These are phyloP conservation scores for Paramecium caudatum DNA, from an alignment of 73 alveolate species.

Conservation along the genomic window DNA sequence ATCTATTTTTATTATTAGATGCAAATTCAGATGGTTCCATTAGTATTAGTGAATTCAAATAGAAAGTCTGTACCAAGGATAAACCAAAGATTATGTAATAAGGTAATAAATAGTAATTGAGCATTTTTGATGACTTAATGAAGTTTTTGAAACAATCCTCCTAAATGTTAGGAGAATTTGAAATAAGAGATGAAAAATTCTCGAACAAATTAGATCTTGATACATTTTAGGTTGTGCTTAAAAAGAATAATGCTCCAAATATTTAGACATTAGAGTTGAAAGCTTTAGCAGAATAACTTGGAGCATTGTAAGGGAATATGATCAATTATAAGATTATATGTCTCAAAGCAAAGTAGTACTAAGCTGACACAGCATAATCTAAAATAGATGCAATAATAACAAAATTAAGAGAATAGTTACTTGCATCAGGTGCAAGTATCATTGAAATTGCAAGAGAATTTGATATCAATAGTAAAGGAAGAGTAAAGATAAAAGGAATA, in stretches of 20 bases:
- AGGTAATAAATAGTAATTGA: not conserved
- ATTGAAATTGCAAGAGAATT: not conserved
- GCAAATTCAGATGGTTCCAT: constrained; percentile 28
- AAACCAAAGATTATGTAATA: constrained; percentile 10
- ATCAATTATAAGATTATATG: constrained; percentile 5
- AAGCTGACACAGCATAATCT: constrained; percentile 2
- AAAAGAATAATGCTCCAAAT: not conserved
- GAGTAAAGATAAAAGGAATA: not conserved
- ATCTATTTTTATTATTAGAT: constrained; percentile 32
- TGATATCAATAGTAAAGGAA: constrained; percentile 18
- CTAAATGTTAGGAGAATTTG: not conserved
- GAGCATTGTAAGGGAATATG: not conserved
- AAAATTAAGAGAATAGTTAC: constrained; percentile 22
- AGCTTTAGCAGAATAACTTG: constrained; percentile 12
- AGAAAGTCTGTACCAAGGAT: not conserved
- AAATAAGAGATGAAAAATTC: not conserved
- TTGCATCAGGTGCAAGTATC: not conserved
- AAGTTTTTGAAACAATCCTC: not conserved
- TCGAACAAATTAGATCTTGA: not conserved
- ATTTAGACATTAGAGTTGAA: not conserved
- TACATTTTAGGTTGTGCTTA: not conserved
- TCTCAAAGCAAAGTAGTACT: not conserved
- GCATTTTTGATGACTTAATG: not conserved
- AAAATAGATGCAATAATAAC: constrained; percentile 6
- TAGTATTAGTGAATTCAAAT: constrained; percentile 19